Conservation (phyloP, 2,329 filamentous ascomycete genomes). For the Cyclaneusma minus region DNA sequence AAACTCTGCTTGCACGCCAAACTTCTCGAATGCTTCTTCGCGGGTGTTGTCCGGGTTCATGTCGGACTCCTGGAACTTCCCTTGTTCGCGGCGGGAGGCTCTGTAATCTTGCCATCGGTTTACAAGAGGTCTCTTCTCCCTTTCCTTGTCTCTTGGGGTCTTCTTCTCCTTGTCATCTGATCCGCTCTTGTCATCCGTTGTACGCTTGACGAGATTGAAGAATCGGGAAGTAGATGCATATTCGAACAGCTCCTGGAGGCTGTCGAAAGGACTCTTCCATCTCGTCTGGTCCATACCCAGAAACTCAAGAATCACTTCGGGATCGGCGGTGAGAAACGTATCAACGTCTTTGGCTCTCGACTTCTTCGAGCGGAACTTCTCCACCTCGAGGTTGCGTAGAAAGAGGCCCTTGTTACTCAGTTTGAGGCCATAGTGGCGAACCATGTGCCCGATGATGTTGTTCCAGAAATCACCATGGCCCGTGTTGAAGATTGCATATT, state of each 20-base stretch:
- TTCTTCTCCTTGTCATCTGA: slow-evolving; percentile 5
- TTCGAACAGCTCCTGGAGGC: slow-evolving; percentile 39
- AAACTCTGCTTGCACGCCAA: slow-evolving; percentile 31
- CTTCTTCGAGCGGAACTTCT: slow-evolving; percentile 37
- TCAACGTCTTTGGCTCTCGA: slow-evolving; percentile 22
- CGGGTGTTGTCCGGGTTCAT: slow-evolving; percentile 29
- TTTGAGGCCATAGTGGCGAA: slow-evolving; percentile 50
- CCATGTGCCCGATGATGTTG: slow-evolving; percentile 43
- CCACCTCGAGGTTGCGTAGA: slow-evolving; percentile 53
- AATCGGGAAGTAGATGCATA: slow-evolving; percentile 44
- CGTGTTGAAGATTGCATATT: slow-evolving; percentile 53
- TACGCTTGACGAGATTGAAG: slow-evolving; percentile 29
- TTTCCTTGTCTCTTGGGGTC: slow-evolving; percentile 12
- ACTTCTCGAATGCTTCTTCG: slow-evolving; percentile 34
- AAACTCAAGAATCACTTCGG: slow-evolving; percentile 40
- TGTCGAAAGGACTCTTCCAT: slow-evolving; percentile 40
- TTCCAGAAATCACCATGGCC: slow-evolving; percentile 61
- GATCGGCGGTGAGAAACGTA: slow-evolving; percentile 46
- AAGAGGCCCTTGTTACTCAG: slow-evolving; percentile 47
- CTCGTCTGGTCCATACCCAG: slow-evolving; percentile 36
- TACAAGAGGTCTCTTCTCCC: slow-evolving; percentile 25
- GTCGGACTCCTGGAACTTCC: slow-evolving; percentile 16
- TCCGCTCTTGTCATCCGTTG: slow-evolving; percentile 8
- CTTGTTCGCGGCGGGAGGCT: slow-evolving; percentile 29
- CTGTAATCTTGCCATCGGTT: slow-evolving; percentile 44